A percentile compares a stretch with the other conserved stretches of the same genome.
Conservation (phyloP, 2,329 filamentous ascomycete species). For the Colletotrichum navitas region DNA sequence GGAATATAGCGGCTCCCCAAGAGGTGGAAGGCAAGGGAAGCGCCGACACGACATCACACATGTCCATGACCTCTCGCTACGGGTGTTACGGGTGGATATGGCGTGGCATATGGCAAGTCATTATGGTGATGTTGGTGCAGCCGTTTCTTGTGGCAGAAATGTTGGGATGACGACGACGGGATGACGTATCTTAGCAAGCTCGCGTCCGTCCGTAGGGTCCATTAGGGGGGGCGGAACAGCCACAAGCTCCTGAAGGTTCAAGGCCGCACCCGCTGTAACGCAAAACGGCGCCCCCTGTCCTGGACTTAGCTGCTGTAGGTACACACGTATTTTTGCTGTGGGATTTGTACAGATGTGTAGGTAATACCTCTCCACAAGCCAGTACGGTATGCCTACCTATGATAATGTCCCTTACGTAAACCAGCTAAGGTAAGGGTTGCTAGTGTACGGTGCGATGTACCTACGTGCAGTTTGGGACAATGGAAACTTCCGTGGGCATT, state of each 20-base stretch:
- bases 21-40: not conserved
- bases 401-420: too few species aligned
- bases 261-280: not conserved
- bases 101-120: not conserved
- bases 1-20: not conserved
- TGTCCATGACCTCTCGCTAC: not conserved
- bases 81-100: not conserved
- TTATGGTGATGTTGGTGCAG: not conserved
- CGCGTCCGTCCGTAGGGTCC: not conserved
- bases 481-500: not conserved
- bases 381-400: too few species aligned
- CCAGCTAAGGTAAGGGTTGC: too few species aligned
- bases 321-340: too few species aligned
- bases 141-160: not conserved
- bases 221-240: not conserved
- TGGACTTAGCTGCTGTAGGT: not conserved
- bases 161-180: constrained; percentile 21
- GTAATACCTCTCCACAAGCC: too few species aligned
- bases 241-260: not conserved
- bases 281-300: not conserved
- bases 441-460: too few species aligned
- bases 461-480: too few species aligned
- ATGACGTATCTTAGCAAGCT: not conserved
- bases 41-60: not conserved
- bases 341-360: too few species aligned